Evolutionary conservation across 2,329 filamentous ascomycete genomes (phyloP).

Genomic region (Verticillium klebahnii): DNA sequence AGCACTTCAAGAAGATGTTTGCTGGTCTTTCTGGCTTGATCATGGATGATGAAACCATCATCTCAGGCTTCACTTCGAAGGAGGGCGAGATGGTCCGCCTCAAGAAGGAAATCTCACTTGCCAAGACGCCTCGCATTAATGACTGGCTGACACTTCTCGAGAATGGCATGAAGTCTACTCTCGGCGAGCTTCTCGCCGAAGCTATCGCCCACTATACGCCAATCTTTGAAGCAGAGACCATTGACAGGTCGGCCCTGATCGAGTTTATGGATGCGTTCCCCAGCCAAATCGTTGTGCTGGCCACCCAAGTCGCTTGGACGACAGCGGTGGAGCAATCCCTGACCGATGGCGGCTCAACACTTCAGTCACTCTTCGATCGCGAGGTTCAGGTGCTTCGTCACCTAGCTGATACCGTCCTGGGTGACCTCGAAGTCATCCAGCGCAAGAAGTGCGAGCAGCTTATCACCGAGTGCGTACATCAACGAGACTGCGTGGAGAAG

Average conservation of each 20-base stretch:
- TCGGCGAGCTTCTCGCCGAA: conserved; percentile 85
- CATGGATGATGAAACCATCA: conserved; percentile 86
- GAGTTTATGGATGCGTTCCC: conserved; percentile 82
- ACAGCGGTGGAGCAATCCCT: conserved; percentile 77
- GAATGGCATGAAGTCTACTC: conserved; percentile 85
- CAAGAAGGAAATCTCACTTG: conserved; percentile 85
- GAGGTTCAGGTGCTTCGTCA: conserved; percentile 82
- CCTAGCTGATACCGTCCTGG: conserved; percentile 83
- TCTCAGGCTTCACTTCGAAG: conserved; percentile 90
- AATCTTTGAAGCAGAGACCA: conserved; percentile 66
- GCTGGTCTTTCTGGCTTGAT: conserved; percentile 86
- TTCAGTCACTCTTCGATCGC: conserved; percentile 70
- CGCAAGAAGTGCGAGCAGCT: conserved; percentile 97
- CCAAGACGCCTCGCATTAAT: conserved; percentile 95
- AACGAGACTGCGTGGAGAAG: conserved; percentile 88
- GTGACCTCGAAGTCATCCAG: conserved; percentile 79
- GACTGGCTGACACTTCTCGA: conserved; percentile 97
- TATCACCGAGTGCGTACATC: conserved; percentile 98
- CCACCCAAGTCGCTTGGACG: conserved; percentile 92
- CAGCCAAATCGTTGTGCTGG: conserved; percentile 92
- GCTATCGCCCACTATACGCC: conserved; percentile 78
- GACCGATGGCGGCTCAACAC: conserved; percentile 61
- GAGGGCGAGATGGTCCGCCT: conserved; percentile 86
- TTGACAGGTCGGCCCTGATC: conserved; percentile 67
- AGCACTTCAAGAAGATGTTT: conserved; percentile 99